These are phyloP conservation scores for Cyathus striatus DNA, from an alignment of 768 basidiomycete species.

Conservation along the genomic window DNA sequence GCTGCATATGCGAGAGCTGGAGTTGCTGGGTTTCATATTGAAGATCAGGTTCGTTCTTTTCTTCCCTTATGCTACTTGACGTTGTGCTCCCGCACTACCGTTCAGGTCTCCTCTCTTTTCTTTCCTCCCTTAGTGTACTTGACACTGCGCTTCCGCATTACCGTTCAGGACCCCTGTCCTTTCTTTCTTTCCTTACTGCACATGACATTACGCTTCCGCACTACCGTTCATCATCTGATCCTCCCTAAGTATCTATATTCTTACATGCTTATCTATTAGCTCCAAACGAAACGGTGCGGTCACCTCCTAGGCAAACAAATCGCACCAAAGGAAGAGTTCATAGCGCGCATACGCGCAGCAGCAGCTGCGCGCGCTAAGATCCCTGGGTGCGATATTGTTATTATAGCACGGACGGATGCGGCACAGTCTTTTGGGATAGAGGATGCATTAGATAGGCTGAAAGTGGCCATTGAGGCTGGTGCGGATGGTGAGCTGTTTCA, in stretches of 20 bases:
- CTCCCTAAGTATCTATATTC: not conserved
- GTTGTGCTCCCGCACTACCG: too few relatives aligned
- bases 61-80: not conserved
- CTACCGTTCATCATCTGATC: not conserved
- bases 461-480: slow-evolving; percentile 34
- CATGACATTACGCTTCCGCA: too few relatives aligned
- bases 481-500: slow-evolving; percentile 37
- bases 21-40: slow-evolving; percentile 49
- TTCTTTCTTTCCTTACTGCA: too few relatives aligned
- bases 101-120: too few relatives aligned
- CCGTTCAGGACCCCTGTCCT: too few relatives aligned
- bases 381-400: slow-evolving; percentile 42
- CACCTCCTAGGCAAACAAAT: slow-evolving; percentile 52
- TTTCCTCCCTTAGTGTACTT: too few relatives aligned
- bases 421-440: slow-evolving; percentile 48
- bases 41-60: slow-evolving; percentile 40
- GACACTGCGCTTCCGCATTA: too few relatives aligned
- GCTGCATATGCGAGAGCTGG: slow-evolving; percentile 44
- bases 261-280: slow-evolving; percentile 5
- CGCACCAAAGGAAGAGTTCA: slow-evolving; percentile 42
- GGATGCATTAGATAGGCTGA: slow-evolving; percentile 40
- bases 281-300: slow-evolving; percentile 49
- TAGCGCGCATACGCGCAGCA: slow-evolving; percentile 48
- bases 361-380: slow-evolving; percentile 42
- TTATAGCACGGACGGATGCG: slow-evolving; percentile 49